Evolutionary conservation across 345 rosid species (phyloP).

Genomic region (Eucalyptus rudis): DNA sequence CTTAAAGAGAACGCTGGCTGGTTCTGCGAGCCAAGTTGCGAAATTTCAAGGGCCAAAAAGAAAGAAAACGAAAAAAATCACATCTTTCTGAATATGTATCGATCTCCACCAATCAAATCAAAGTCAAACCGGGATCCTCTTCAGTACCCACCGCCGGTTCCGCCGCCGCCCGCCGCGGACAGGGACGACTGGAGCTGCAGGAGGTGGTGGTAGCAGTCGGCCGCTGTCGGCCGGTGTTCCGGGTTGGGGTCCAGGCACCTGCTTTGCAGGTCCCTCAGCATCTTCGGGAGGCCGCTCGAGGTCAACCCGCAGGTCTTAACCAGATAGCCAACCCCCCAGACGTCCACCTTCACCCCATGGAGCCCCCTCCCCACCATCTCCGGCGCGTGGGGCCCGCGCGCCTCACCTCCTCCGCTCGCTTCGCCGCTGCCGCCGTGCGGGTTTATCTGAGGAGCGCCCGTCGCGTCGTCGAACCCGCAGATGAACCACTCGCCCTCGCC

Average conservation of each 20-base stretch:
- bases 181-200: slow-evolving; percentile 73
- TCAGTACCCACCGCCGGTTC: not conserved
- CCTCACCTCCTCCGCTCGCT: slow-evolving; percentile 6
- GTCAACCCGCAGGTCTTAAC: slow-evolving; percentile 63
- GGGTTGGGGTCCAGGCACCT: slow-evolving; percentile 87
- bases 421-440: slow-evolving; percentile 18
- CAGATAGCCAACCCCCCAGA: slow-evolving; percentile 87
- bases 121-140: not conserved
- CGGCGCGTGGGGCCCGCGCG: slow-evolving; percentile 57
- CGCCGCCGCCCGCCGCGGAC: slow-evolving; percentile 17
- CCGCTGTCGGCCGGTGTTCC: slow-evolving; percentile 89
- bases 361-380: slow-evolving; percentile 95
- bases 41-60: not conserved
- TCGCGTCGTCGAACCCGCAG: slow-evolving; percentile 75
- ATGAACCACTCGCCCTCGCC: slow-evolving; percentile 69
- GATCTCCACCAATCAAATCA: not conserved
- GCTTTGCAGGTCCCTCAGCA: slow-evolving; percentile 71
- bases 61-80: not conserved
- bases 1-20: not conserved
- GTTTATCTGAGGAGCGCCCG: slow-evolving; percentile 67
- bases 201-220: slow-evolving; percentile 92
- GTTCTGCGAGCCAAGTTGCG: not conserved
- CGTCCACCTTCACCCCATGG: slow-evolving; percentile 94
- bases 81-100: not conserved
- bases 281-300: slow-evolving; percentile 31